A percentile compares a stretch with the other conserved stretches of the same genome.
These are phyloP conservation scores for Bryoerythrophyllum caledonicum DNA, from an alignment of 225 moss, liverwort and hornwort species.

Conservation along the genomic window DNA sequence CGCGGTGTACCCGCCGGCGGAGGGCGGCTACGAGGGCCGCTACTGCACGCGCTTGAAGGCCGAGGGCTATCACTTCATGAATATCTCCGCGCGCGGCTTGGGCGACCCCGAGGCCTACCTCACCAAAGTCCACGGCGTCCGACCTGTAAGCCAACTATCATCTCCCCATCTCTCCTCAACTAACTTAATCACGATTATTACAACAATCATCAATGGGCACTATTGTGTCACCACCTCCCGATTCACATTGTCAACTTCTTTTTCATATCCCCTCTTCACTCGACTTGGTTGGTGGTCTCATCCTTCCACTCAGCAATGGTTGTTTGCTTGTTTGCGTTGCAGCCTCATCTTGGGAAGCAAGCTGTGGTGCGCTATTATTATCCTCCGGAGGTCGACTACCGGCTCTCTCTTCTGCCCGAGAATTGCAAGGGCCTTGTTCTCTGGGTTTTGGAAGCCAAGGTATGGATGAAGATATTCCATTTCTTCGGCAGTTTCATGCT, in stretches of 20 bases:
- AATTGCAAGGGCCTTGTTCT: constrained; percentile 72
- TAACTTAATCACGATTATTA: too few relatives aligned
- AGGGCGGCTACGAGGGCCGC: constrained; percentile 94
- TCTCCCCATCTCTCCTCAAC: too few relatives aligned
- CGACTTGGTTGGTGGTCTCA: too few relatives aligned
- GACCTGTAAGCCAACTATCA: constrained; percentile 55
- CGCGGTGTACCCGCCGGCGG: constrained; percentile 77
- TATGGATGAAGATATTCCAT: constrained; percentile 11
- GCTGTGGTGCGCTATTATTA: constrained; percentile 67
- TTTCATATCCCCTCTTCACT: too few relatives aligned
- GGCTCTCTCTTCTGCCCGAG: constrained; percentile 71
- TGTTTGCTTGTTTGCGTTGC: constrained; percentile 11
- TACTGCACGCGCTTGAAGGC: constrained; percentile 70
- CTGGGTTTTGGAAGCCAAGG: constrained; percentile 91
- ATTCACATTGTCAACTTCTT: too few relatives aligned
- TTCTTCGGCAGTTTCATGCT: too few relatives aligned
- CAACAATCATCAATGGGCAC: too few relatives aligned
- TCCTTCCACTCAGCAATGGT: too few relatives aligned
- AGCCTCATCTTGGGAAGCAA: constrained; percentile 96
- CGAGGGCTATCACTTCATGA: constrained; percentile 83
- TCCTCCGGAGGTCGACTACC: constrained; percentile 83
- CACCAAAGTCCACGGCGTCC: constrained; percentile 87
- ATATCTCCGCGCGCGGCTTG: constrained; percentile 83
- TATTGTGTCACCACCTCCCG: too few relatives aligned
- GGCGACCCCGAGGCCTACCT: constrained; percentile 88